Evolutionary conservation across 164 flowering plant genomes (phyloP).

Genomic region (Aristolochia californica): DNA sequence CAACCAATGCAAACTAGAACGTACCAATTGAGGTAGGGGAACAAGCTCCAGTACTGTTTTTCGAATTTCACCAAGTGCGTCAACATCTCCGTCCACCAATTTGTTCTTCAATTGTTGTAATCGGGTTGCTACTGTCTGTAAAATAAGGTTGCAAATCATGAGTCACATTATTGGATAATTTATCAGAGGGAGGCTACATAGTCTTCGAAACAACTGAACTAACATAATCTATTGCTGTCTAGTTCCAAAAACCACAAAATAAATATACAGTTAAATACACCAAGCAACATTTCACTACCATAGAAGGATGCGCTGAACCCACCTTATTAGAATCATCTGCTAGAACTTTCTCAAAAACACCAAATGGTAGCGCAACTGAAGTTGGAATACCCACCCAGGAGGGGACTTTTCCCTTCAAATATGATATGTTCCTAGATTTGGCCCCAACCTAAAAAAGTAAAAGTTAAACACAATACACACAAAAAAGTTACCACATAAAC

Average conservation of each 20-base stretch:
- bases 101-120: slow-evolving; percentile 43
- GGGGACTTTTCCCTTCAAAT: slow-evolving; percentile 83
- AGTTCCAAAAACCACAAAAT: too few relatives aligned
- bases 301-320: slow-evolving; percentile 1
- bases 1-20: too few relatives aligned
- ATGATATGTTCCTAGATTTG: slow-evolving; percentile 86
- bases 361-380: slow-evolving; percentile 94
- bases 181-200: too few relatives aligned
- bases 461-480: background rate
- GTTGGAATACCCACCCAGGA: slow-evolving; percentile 95
- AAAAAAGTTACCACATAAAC: too few relatives aligned
- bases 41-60: slow-evolving; percentile 60
- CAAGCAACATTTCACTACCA: slow-evolving; percentile 18
- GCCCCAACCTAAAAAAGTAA: slow-evolving; percentile 74
- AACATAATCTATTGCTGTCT: too few relatives aligned
- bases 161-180: too few relatives aligned
- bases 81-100: slow-evolving; percentile 43
- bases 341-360: slow-evolving; percentile 86
- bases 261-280: too few relatives aligned
- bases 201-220: too few relatives aligned
- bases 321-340: slow-evolving; percentile 69
- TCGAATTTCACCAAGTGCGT: slow-evolving; percentile 64
- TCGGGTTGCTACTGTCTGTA: slow-evolving; percentile 54
- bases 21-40: slow-evolving; percentile 74
- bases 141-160: background rate